These are phyloP conservation scores for Amphibolis antarctica DNA, from an alignment of 106 monocot species.

Conservation along the genomic window DNA sequence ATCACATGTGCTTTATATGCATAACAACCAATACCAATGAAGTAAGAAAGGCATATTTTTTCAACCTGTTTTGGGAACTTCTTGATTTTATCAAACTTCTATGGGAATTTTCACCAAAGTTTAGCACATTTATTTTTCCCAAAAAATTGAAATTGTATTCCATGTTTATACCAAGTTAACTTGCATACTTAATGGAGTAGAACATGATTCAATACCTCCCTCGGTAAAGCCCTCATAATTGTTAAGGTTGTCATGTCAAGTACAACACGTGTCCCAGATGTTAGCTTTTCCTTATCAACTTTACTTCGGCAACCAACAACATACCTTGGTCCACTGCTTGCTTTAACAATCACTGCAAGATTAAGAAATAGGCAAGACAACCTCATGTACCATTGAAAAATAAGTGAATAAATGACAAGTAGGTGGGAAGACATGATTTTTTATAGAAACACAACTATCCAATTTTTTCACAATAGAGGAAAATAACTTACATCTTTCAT, in stretches of 20 bases:
- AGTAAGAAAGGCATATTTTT: too few species aligned
- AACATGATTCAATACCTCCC: slow-evolving; percentile 47
- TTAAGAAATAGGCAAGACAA: neutral
- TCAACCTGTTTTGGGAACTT: too few species aligned
- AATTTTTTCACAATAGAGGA: neutral
- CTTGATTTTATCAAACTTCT: too few species aligned
- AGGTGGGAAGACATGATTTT: neutral
- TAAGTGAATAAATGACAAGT: neutral
- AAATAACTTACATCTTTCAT: slow-evolving; percentile 57
- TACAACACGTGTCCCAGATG: slow-evolving; percentile 90
- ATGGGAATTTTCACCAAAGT: too few species aligned
- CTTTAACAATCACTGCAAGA: slow-evolving; percentile 80
- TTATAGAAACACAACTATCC: neutral
- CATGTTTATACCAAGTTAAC: too few species aligned
- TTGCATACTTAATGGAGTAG: neutral
- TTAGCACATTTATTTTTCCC: too few species aligned
- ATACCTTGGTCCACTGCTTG: slow-evolving; percentile 99
- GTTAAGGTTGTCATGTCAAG: slow-evolving; percentile 99
- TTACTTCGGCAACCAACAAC: slow-evolving; percentile 98
- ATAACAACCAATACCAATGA: too few species aligned
- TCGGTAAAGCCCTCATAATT: slow-evolving; percentile 90
- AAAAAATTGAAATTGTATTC: too few species aligned
- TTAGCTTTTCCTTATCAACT: slow-evolving; percentile 89
- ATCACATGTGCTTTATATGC: too few species aligned
- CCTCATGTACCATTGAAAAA: neutral